Base-by-base conservation (phyloP, 2,329 filamentous ascomycete species). In the Trichoderma sp. region DNA sequence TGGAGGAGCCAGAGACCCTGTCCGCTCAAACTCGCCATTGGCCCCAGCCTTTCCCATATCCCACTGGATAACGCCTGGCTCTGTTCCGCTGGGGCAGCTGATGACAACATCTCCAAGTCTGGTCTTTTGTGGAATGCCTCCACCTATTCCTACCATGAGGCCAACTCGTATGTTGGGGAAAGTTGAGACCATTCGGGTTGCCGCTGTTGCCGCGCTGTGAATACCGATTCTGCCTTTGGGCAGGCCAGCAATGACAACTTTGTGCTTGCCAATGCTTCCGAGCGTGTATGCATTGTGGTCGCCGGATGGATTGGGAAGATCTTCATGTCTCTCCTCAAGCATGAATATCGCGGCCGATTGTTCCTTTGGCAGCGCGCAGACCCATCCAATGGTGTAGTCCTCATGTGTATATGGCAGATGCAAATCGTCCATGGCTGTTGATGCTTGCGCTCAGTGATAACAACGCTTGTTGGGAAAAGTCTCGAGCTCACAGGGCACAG, bases 41-140 rank as follows among this genome's bases (percentile, higher is more conserved):
- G 47, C n/a, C 27, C 14, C 43, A 37, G 40, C 49, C 24, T 64
- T 64, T 19, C 61, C 61, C 16, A 37, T 27, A 24, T 64, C 61
- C 27, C 49, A 64, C 24, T 64, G 61, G 40, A 64, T 11, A 10
- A 64, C 61, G 7, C 61, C 61, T 7, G 37, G 37, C 19, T 27
- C 19, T 7, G 11, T 33, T 8, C 43, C 47, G 19, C n/a, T 29
- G 19, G 61, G 61, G 37, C 19, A 29, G 19, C 61, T 64, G 3
- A 64, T 43, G 10, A 64, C 61, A 33, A 64, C 43, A 55, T 64
- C 61, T 24, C 61, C 61, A 52, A 64, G 61, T 1, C 61, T 27
- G 37, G 49, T 53, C 19, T 64, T 29, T 35, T 24, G 29, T 1
- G 61, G 61, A 40, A 52, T 55, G 24, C 61, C 61, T 3, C 61